phyloP scores from a whole-genome alignment of 1,284 basidiomycete species.

The Singerocomus inundabilis region DNA sequence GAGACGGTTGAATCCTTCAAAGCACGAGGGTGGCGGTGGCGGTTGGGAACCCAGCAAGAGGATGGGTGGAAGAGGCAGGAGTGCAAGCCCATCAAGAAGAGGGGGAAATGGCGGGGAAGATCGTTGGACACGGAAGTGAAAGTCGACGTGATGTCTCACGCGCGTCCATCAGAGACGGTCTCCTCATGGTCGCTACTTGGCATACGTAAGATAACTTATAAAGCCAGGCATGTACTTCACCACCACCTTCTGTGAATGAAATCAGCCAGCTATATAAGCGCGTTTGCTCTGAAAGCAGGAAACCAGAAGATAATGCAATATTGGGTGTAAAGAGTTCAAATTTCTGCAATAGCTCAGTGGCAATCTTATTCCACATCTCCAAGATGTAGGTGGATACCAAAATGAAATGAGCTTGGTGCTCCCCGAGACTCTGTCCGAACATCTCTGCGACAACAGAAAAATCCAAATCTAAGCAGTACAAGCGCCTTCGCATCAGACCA shows the following conservation, averaged over 20 bases:
- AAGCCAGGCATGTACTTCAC: not conserved
- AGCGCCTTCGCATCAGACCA: slow-evolving; percentile 47
- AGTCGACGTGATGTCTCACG: not conserved
- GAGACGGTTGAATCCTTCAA: slow-evolving; percentile 67
- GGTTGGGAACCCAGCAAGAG: slow-evolving; percentile 78
- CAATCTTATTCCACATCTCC: not conserved
- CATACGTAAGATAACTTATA: not conserved
- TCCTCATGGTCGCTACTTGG: not conserved
- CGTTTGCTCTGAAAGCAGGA: not conserved
- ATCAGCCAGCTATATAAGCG: not conserved
- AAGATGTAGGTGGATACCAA: not conserved
- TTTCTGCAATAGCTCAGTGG: not conserved
- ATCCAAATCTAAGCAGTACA: not conserved
- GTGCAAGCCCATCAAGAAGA: slow-evolving; percentile 65
- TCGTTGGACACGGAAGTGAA: slow-evolving; percentile 67
- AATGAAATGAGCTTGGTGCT: not conserved
- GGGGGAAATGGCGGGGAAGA: slow-evolving; percentile 70
- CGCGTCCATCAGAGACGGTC: not conserved
- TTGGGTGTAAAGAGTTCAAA: no score
- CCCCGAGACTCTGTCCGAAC: not conserved
- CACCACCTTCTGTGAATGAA: not conserved
- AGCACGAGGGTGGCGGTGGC: slow-evolving; percentile 60
- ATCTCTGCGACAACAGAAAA: not conserved
- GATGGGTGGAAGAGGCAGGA: slow-evolving; percentile 61
- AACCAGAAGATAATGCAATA: not conserved